Evolutionary conservation across 1,284 basidiomycete species (phyloP).

Genomic region (Coriolopsis trogii): DNA sequence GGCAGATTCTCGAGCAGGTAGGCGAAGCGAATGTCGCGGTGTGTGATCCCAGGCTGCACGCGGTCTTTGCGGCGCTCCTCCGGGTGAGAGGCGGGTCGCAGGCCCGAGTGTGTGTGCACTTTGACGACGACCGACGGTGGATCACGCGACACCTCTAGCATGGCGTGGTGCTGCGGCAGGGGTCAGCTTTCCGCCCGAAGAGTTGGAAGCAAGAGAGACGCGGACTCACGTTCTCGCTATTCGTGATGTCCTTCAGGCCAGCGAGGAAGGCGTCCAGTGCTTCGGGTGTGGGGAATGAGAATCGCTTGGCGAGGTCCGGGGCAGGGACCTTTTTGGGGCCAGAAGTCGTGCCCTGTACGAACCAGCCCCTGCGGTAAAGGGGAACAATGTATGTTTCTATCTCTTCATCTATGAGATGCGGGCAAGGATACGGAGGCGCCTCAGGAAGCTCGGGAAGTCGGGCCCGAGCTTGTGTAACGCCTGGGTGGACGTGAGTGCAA

Average conservation of each 20-base stretch:
- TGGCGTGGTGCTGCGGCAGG: constrained; percentile 13
- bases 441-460: constrained; percentile 19
- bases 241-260: constrained; percentile 29
- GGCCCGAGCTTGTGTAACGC: too few species aligned
- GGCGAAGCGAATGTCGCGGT: constrained; percentile 57
- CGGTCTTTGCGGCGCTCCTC: constrained; percentile 14
- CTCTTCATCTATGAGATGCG: constrained; percentile 30
- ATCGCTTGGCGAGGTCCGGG: constrained; percentile 29
- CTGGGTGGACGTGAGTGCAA: too few species aligned
- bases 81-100: constrained; percentile 3
- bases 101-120: constrained; percentile 36
- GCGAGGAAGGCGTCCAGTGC: constrained; percentile 33
- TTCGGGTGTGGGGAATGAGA: constrained; percentile 29
- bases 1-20: constrained; percentile 17
- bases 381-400: constrained; percentile 35
- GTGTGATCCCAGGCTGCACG: constrained; percentile 45
- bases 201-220: background rate
- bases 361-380: constrained; percentile 39
- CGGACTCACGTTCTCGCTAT: constrained; percentile 36
- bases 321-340: background rate
- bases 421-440: constrained; percentile 27
- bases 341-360: constrained; percentile 27
- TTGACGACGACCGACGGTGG: constrained; percentile 1
- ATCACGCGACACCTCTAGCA: background rate
- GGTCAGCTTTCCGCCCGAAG: background rate